Conservation (phyloP, 805 yeast genomes). For the Saccharomyces paradoxus region DNA sequence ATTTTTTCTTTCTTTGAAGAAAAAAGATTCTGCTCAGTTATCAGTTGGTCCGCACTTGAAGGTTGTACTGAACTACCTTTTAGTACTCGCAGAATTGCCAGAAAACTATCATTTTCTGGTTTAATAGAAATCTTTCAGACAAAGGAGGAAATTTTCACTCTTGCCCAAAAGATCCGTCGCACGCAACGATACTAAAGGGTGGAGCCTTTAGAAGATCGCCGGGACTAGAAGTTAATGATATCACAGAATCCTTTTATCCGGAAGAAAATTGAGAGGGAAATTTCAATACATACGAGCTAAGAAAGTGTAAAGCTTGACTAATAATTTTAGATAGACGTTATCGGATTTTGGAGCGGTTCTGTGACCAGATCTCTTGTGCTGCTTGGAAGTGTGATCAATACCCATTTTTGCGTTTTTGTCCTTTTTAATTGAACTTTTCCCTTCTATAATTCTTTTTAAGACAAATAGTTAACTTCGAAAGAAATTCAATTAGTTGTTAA, state of each 20-base stretch:
- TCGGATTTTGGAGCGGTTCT: constrained; percentile 99
- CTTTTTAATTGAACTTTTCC: constrained; percentile 1
- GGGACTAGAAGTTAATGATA: background rate
- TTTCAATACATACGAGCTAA: constrained; percentile 84
- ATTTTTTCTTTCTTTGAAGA: background rate
- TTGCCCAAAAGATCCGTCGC: constrained; percentile 1
- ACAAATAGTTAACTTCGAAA: no score
- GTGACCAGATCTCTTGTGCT: constrained; percentile 92
- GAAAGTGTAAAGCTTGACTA: constrained; percentile 97
- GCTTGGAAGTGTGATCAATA: constrained; percentile 93
- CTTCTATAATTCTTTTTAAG: no score
- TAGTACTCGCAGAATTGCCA: constrained; percentile 34
- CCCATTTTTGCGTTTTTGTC: constrained; percentile 58
- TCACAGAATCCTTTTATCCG: constrained; percentile 20
- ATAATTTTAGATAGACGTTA: constrained; percentile 95
- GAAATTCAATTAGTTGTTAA: no score
- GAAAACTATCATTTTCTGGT: background rate
- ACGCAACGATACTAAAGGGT: background rate
- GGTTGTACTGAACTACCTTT: background rate
- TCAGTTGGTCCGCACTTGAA: constrained; percentile 21
- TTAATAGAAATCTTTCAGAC: background rate
- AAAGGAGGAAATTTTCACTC: background rate
- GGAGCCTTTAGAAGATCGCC: background rate
- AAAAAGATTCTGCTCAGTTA: constrained; percentile 43
- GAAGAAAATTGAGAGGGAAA: constrained; percentile 1